Base-by-base conservation (phyloP, 345 rosid species). In the Chamaenerion angustifolium region DNA sequence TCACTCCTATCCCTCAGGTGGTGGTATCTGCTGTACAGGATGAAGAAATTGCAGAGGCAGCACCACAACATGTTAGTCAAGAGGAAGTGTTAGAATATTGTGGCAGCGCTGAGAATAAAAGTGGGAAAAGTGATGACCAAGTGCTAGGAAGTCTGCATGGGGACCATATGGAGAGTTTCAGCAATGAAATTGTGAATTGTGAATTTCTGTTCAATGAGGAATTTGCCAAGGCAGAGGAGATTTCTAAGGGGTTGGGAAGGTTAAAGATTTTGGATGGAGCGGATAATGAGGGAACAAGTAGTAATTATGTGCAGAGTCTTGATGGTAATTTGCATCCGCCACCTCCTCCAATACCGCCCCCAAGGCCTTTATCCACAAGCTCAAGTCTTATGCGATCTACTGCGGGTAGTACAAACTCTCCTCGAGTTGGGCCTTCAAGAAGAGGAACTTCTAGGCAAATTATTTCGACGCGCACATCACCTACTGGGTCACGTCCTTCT, bases 261-360 rank as follows among this genome's bases (percentile, higher is more conserved):
- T 15, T 66, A 62, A 73, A 62, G 68, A 48, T 63, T 60, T 50
- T 75, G 16, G 85, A 78, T 66, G 67, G 53, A 11, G 42, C 16
- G 56, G 92, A 75, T 44, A 71, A 56, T 73, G 94, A 70, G 75
- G 73, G 69, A 60, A 17, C 82, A 50, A 74, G 69, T 65, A 55
- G 59, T 62, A 73, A 49, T 56, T 59, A 55, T 42, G 67, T 71
- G 6, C 77, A 57, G 19, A 44, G 63, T 48, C 64, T 64, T 58
- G 58, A 60, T 25, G 77, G 73, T 53, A 63, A 69, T 59, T 66
- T 71, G 44, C 83, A 65, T 60, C 88, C 92, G 4, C 92, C 96
- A 18, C 88, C 95, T 7, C 80, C 92, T 42, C 92, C 88, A 49
- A 79, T 75, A 67, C 97, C 90, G 4, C 97, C 95, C n/a, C 94